Percentiles rank a stretch among this genome's conserved stretches.
These are phyloP conservation scores for Nannochloropsis oceanica DNA, from an alignment of 108 stramenopile genomes.

Conservation along the genomic window DNA sequence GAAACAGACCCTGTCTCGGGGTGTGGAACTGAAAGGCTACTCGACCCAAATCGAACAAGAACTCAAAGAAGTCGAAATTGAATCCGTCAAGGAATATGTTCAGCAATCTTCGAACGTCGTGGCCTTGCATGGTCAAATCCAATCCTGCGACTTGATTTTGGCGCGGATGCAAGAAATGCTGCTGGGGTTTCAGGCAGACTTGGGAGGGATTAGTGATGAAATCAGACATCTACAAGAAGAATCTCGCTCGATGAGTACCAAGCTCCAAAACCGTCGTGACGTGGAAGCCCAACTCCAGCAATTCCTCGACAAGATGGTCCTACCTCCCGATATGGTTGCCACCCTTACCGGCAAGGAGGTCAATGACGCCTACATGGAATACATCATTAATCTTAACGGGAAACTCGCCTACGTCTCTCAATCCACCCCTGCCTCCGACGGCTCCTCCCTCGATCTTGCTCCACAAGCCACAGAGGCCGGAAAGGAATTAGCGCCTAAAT, in stretches of 20 bases:
- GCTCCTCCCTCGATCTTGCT: slow-evolving; percentile 43
- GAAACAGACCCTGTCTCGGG: slow-evolving; percentile 31
- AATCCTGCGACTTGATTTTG: slow-evolving; percentile 76
- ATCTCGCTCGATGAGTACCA: slow-evolving; percentile 52
- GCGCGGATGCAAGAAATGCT: slow-evolving; percentile 89
- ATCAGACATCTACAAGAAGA: slow-evolving; percentile 89
- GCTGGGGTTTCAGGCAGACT: slow-evolving; percentile 92
- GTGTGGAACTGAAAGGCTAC: slow-evolving; percentile 43
- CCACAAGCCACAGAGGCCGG: slow-evolving; percentile 71
- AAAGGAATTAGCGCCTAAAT: slow-evolving; percentile 67
- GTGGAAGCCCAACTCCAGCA: slow-evolving; percentile 69
- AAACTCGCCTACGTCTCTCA: slow-evolving; percentile 54
- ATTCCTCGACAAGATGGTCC: slow-evolving; percentile 74
- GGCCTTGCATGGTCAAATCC: slow-evolving; percentile 52
- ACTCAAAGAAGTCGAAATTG: slow-evolving; percentile 32
- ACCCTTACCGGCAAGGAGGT: slow-evolving; percentile 73
- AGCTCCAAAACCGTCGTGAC: slow-evolving; percentile 70
- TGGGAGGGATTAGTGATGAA: slow-evolving; percentile 86
- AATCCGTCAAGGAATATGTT: slow-evolving; percentile 3
- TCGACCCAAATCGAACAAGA: slow-evolving; percentile 34
- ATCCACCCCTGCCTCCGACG: slow-evolving; percentile 11
- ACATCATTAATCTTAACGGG: slow-evolving; percentile 67
- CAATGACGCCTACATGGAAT: slow-evolving; percentile 63
- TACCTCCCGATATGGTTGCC: slow-evolving; percentile 63
- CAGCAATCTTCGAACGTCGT: slow-evolving; percentile 17